Evolutionary conservation across 2,329 filamentous ascomycete genomes (phyloP).

Genomic region (Tolypocladium cylindrosporum): DNA sequence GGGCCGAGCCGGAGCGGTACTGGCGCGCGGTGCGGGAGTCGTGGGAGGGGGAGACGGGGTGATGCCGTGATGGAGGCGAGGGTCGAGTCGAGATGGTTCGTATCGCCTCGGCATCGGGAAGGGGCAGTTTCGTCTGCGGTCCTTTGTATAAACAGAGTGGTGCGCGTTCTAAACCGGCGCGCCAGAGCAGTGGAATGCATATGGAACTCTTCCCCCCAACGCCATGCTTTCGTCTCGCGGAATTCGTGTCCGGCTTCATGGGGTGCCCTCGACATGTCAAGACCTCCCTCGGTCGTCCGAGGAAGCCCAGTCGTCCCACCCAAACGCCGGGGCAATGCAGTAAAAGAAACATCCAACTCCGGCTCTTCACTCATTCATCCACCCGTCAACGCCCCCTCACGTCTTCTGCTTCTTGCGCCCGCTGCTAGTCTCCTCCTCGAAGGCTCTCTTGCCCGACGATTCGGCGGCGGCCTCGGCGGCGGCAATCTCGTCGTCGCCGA

Average conservation of each 20-base stretch:
- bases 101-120: neutral
- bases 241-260: neutral
- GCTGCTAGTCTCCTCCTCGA: conserved; percentile 8
- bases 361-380: neutral
- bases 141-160: neutral
- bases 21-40: conserved; percentile 36
- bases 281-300: neutral
- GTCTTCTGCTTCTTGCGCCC: conserved; percentile 20
- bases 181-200: neutral
- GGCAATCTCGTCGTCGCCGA: conserved; percentile 19
- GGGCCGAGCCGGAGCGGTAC: conserved; percentile 35
- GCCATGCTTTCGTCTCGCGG: neutral
- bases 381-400: conserved; percentile 7
- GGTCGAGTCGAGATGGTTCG: neutral
- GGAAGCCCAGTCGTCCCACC: neutral
- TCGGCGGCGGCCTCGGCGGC: neutral
- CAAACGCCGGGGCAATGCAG: neutral
- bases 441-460: conserved; percentile 6
- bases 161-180: neutral
- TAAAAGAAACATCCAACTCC: neutral
- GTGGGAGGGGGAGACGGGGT: conserved; percentile 25
- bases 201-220: neutral
- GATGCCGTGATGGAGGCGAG: neutral
- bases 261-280: neutral
- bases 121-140: neutral